A percentile compares a stretch with the other conserved stretches of the same genome.
These are phyloP conservation scores for Rhodotorula paludigena DNA, from an alignment of 768 basidiomycete species.

Conservation along the genomic window DNA sequence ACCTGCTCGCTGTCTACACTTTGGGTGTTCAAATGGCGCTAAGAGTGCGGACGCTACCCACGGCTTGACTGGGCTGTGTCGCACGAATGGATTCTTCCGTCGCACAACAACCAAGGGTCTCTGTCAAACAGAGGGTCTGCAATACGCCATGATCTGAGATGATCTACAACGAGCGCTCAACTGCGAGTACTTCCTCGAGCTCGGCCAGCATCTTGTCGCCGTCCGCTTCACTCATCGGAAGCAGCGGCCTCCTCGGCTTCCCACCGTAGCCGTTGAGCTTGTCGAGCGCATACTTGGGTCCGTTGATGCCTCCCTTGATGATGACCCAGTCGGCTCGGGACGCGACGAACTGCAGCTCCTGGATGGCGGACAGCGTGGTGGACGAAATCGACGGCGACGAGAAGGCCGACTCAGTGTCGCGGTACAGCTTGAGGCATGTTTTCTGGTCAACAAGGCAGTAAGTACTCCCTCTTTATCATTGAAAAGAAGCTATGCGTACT, in stretches of 20 bases:
- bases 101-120: too few relatives aligned
- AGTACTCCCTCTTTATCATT: too few relatives aligned
- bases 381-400: constrained; percentile 41
- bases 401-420: constrained; percentile 55
- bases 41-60: too few relatives aligned
- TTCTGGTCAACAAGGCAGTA: too few relatives aligned
- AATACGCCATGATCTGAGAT: too few relatives aligned
- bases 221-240: constrained; percentile 57
- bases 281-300: constrained; percentile 75
- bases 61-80: too few relatives aligned
- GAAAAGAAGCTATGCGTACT: constrained; percentile 51
- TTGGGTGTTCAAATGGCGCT: too few relatives aligned
- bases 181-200: constrained; percentile 53
- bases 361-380: constrained; percentile 57
- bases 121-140: too few relatives aligned
- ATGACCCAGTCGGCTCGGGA: constrained; percentile 76
- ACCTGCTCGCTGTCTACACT: too few relatives aligned
- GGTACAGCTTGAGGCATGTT: constrained; percentile 51
- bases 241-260: constrained; percentile 66
- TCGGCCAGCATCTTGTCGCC: constrained; percentile 63
- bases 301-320: constrained; percentile 67
- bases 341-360: constrained; percentile 65
- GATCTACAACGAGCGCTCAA: constrained; percentile 21
- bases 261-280: constrained; percentile 74
- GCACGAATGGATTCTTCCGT: too few relatives aligned